Evolutionary conservation across 495 filamentous ascomycete species (phyloP), one percentile per base, ranked within the genome.

Genomic region (Hypoxylon subgilvum): DNA sequence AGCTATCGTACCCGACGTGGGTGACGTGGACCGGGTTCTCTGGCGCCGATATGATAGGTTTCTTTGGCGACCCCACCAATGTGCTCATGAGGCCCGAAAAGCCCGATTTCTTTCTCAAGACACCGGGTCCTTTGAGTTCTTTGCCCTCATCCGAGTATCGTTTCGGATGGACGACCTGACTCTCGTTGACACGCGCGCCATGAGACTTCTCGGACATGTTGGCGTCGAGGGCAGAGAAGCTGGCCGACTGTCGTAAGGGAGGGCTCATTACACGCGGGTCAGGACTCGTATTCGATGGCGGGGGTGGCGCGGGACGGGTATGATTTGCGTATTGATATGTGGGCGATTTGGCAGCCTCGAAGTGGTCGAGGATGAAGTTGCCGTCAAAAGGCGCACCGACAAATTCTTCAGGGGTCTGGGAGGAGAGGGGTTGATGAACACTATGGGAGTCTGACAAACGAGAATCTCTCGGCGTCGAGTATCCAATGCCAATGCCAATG

Each of bases 21-120:
- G 95, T 98, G 47, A 98, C 88, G 71, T 98, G 94, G 21, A 97
- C 91, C 8, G 95, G 95, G 69, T 98, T 97, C 72, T 96, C 92
- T 34, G 94, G 94, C 6, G 90, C 87, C 4, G 94, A 97, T 57
- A 98, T 97, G 67, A 95, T 88, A 27, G 94, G 88, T 56, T 88
- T 88, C 61, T 91, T 88, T 32, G 89, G 94, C 19, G 90, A 93
- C 28, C 94, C 91, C 39, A 97, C 82, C 72, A 97, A 82, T 73
- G 88, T 93, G 66, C 86, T 96, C 83, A 98, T 87, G 69, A 97
- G 96, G 63, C 87, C 92, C 2, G 93, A 96, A 68, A 98, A 95
- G 48, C 91, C 91, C 40, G 88, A 88, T 78, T 96, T 97, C 80
- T 97, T 96, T 66, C 90, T 83, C 58, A 86, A 75, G 45, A 84